phyloP scores from a whole-genome alignment of 2,329 filamentous ascomycete species.

The Colletotrichum phormii region DNA sequence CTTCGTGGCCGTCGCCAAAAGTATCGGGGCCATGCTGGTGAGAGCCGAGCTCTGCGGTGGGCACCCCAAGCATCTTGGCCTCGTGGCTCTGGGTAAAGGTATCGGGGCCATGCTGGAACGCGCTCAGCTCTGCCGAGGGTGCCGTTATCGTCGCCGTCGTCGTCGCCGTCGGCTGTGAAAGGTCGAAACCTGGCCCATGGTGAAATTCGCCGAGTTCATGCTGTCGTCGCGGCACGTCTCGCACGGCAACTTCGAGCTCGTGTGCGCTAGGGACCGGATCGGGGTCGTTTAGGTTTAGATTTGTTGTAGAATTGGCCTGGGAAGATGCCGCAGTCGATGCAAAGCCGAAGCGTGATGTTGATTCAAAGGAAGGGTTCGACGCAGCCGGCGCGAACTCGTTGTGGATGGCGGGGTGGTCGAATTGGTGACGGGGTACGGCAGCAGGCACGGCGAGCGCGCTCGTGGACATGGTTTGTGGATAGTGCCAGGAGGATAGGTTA shows the following conservation, averaged over 20 bases:
- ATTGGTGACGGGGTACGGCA: conserved; percentile 22
- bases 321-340: background rate
- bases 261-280: conserved; percentile 28
- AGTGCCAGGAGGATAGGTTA: conserved; percentile 1
- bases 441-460: background rate
- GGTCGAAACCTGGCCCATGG: conserved; percentile 22
- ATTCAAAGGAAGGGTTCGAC: conserved; percentile 6
- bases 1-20: conserved; percentile 30
- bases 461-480: background rate
- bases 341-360: background rate
- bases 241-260: conserved; percentile 31
- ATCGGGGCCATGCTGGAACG: conserved; percentile 31
- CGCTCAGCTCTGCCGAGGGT: conserved; percentile 26
- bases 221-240: conserved; percentile 28
- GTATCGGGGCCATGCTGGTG: conserved; percentile 34
- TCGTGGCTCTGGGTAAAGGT: conserved; percentile 24
- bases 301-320: conserved; percentile 27
- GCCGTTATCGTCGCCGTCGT: background rate
- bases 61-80: conserved; percentile 28
- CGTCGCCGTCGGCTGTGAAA: background rate
- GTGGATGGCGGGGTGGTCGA: conserved; percentile 20
- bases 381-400: conserved; percentile 27
- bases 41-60: conserved; percentile 27
- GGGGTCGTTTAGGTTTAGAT: conserved; percentile 18
- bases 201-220: conserved; percentile 32